A percentile compares a stretch with the other conserved stretches of the same genome.
These are phyloP conservation scores for Fibroporia radiculosa DNA, from an alignment of 768 basidiomycete species.

Conservation along the genomic window DNA sequence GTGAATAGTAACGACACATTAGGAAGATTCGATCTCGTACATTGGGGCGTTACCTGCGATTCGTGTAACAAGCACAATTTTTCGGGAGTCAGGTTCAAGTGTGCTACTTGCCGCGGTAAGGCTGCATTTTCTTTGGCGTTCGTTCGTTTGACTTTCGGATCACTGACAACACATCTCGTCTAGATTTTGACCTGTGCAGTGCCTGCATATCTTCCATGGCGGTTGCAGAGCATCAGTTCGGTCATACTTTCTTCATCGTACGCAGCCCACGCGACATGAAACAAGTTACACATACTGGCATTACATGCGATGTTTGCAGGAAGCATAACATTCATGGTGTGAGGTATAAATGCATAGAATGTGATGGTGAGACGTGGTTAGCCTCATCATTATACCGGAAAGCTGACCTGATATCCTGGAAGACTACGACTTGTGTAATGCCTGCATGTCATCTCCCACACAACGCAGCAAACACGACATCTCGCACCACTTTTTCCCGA, in stretches of 20 bases:
- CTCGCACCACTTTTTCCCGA: constrained; percentile 18
- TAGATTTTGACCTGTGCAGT: constrained; percentile 17
- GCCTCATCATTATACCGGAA: neutral
- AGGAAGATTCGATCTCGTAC: neutral
- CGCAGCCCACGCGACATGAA: neutral
- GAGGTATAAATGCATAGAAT: constrained; percentile 75
- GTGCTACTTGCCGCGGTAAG: constrained; percentile 15
- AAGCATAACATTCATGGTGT: constrained; percentile 45
- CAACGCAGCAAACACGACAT: constrained; percentile 9
- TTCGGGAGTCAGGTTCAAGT: constrained; percentile 14
- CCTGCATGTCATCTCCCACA: constrained; percentile 8
- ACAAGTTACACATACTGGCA: constrained; percentile 34
- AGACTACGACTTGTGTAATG: constrained; percentile 18
- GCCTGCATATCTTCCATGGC: constrained; percentile 11
- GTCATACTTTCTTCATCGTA: constrained; percentile 15
- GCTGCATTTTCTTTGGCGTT: neutral
- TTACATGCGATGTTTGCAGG: constrained; percentile 60
- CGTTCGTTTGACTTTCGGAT: neutral
- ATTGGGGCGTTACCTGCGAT: constrained; percentile 14
- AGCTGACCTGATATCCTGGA: neutral
- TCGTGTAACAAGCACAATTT: constrained; percentile 11
- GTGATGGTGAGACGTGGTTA: constrained; percentile 28
- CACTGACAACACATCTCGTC: neutral
- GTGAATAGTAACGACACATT: too few relatives aligned
- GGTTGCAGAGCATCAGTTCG: constrained; percentile 7